Percentiles rank a stretch among this genome's conserved stretches.
These are phyloP conservation scores for Bipolaris victoriae DNA, from an alignment of 2,329 filamentous ascomycete genomes.

Conservation along the genomic window DNA sequence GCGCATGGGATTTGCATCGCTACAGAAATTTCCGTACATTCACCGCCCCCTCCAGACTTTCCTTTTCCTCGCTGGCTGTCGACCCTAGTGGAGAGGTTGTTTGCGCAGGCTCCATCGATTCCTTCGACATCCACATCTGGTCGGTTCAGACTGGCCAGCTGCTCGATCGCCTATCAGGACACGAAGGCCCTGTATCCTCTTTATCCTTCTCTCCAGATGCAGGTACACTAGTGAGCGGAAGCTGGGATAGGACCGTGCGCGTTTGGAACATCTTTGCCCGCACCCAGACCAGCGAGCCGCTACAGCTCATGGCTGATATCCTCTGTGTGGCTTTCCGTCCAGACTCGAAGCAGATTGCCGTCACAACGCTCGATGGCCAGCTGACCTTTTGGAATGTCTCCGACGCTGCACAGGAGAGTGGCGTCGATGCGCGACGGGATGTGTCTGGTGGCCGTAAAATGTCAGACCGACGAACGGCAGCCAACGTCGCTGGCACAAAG, in stretches of 20 bases:
- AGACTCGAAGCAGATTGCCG: constrained; percentile 87
- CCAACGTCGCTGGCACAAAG: constrained; percentile 89
- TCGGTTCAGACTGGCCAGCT: constrained; percentile 97
- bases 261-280: constrained; percentile 96
- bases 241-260: constrained; percentile 94
- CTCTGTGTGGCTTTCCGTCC: constrained; percentile 85
- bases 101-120: constrained; percentile 92
- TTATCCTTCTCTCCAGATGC: constrained; percentile 90
- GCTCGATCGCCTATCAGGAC: constrained; percentile 86
- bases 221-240: constrained; percentile 82
- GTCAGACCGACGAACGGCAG: constrained; percentile 86
- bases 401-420: constrained; percentile 83
- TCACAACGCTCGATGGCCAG: constrained; percentile 92
- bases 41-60: constrained; percentile 87
- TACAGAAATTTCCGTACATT: constrained; percentile 98
- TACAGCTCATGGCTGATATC: constrained; percentile 91
- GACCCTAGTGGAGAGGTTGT: constrained; percentile 97
- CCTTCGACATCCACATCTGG: constrained; percentile 98
- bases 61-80: constrained; percentile 94
- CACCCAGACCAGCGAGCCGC: constrained; percentile 91
- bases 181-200: constrained; percentile 90
- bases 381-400: constrained; percentile 93
- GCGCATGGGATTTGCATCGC: constrained; percentile 94
- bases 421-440: constrained; percentile 87
- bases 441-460: constrained; percentile 90